Percentiles rank a stretch among this genome's conserved stretches.
phyloP scores from a whole-genome alignment of 345 rosid genomes.

The Dipteronia dyeriana region DNA sequence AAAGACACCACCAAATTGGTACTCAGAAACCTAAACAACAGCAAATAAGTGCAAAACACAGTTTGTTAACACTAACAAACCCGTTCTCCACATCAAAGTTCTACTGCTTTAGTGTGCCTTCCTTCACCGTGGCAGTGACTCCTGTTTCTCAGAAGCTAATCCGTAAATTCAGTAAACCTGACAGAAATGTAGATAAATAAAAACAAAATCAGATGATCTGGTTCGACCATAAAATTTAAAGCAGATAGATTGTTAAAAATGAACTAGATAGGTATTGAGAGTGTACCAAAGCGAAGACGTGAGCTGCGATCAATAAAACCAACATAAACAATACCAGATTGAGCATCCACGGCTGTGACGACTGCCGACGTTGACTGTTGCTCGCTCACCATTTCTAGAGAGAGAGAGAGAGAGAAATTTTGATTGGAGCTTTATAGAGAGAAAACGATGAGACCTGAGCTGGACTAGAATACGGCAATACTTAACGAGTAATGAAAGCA shows the following conservation, averaged over 20 bases:
- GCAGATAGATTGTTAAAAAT: background rate
- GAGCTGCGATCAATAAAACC: slow-evolving; percentile 71
- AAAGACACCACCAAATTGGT: background rate
- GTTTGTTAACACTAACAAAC: background rate
- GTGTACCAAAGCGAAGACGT: slow-evolving; percentile 74
- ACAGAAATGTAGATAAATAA: background rate
- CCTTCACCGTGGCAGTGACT: slow-evolving; percentile 67
- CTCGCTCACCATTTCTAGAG: slow-evolving; percentile 49
- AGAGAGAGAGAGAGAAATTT: background rate
- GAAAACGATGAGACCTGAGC: background rate
- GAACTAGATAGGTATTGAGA: background rate
- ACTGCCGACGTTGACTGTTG: slow-evolving; percentile 20
- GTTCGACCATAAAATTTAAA: background rate
- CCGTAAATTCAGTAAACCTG: slow-evolving; percentile 86
- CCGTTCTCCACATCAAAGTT: slow-evolving; percentile 3
- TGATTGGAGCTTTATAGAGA: background rate
- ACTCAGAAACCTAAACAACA: background rate
- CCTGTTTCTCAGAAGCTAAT: slow-evolving; percentile 70
- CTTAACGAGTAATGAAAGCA: background rate
- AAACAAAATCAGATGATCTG: slow-evolving; percentile 1
- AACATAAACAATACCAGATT: slow-evolving; percentile 68
- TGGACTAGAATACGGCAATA: too few relatives aligned
- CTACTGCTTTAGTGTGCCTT: slow-evolving; percentile 50
- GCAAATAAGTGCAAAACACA: background rate
- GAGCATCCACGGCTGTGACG: slow-evolving; percentile 65